These are phyloP conservation scores for Reutealis trisperma DNA, from an alignment of 345 rosid genomes.

Conservation along the genomic window DNA sequence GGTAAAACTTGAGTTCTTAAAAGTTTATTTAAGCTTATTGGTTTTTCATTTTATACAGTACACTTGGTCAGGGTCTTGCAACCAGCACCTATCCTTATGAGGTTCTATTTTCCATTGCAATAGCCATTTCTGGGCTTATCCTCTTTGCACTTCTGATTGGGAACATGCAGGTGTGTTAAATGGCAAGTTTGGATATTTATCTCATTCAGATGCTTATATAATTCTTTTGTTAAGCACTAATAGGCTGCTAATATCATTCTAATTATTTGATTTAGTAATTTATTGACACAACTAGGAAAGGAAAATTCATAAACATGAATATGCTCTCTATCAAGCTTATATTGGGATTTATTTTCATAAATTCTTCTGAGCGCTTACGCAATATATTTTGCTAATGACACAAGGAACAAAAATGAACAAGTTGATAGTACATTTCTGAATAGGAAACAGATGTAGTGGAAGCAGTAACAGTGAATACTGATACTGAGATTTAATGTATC, in stretches of 20 bases:
- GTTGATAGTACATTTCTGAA: too few relatives aligned
- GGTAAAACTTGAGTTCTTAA: neutral
- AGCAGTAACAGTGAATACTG: neutral
- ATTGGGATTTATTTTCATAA: too few relatives aligned
- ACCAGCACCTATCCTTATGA: slow-evolving; percentile 79
- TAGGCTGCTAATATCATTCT: neutral
- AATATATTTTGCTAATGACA: too few relatives aligned
- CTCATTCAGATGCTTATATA: neutral
- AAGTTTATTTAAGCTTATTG: slow-evolving; percentile 1
- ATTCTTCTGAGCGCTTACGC: too few relatives aligned
- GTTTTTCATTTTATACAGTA: slow-evolving; percentile 39
- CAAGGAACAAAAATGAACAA: too few relatives aligned
- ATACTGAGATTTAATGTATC: neutral
- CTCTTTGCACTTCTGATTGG: slow-evolving; percentile 80
- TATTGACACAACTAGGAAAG: too few relatives aligned
- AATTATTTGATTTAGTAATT: too few relatives aligned
- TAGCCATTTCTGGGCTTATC: slow-evolving; percentile 73
- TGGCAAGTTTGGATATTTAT: neutral
- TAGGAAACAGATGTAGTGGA: neutral
- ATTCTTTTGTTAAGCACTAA: neutral
- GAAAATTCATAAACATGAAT: too few relatives aligned
- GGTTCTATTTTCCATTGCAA: slow-evolving; percentile 69
- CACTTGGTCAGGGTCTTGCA: slow-evolving; percentile 88
- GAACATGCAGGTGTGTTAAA: slow-evolving; percentile 62
- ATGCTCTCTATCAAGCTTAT: too few relatives aligned